Evolutionary conservation across 805 yeast genomes (phyloP), one percentile per base, ranked within the genome.

Genomic region (Wickerhamiella parazyma): DNA sequence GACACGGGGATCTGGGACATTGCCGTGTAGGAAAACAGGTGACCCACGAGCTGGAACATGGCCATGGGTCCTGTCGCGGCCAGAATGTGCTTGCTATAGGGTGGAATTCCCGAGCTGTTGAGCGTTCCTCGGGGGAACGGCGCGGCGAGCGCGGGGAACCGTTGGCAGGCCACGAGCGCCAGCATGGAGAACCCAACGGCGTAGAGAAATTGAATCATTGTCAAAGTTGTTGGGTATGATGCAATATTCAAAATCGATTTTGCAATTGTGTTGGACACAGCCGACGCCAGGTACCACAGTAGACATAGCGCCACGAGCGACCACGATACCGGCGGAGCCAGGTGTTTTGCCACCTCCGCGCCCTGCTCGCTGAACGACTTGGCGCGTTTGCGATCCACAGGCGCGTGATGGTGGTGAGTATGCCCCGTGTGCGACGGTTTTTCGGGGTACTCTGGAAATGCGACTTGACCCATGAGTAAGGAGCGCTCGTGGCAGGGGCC

Each of bases 1-100:
- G 95, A 82, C n/a, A 91, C 95, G 0, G 95, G 95, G 41, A 91
- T 83, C 48, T 82, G 61, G 2, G 87, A 73, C 2, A 95, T 86
- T n/a, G 97, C 89, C 57, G 82, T 81, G 59, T 87, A 95, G 6
- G 93, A 75, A 11, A 93, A 75, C 49, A 87, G 76, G 61, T 89
- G 97, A 17, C 97, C 98, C 17, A 79, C 67, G 51, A 89, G 82
- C 65, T 89, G 97, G 64, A 89, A 91, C 48, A 78, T 66, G 6
- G 96, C 97, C 94, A 89, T 85, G 16, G 97, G 97, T 18, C 84
- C 72, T 0, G 94, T 84, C 44, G 60, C 48, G 22, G 42, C 39
- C 25, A 62, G 47, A 41, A 62, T 58, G 10, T 49, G 50, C 33
- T 40, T 38, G 17, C 58, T 54, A 3, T 61, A 61, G 12, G 51